Percentiles rank a stretch among this genome's conserved stretches.
Evolutionary conservation across 75 land plant species (phyloP).

Genomic region (Gnetum montanum): DNA sequence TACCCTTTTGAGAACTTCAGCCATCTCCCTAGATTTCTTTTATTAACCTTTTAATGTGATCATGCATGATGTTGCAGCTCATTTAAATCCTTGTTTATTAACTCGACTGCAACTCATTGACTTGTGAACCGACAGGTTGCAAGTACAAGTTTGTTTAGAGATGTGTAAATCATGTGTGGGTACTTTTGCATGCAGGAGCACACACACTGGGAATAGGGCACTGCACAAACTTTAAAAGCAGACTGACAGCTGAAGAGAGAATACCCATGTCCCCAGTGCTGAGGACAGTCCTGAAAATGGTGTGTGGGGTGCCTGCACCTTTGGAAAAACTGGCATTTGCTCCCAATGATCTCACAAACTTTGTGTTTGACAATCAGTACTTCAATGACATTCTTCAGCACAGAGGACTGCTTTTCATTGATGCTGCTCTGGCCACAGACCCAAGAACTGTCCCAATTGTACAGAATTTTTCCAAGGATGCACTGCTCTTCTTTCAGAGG

Average conservation of each 20-base stretch:
- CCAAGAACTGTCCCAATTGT: conserved; percentile 21
- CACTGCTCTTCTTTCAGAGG: conserved; percentile 21
- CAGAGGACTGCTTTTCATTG: conserved; percentile 28
- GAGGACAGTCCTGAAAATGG: background rate
- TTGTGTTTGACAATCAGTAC: conserved; percentile 36
- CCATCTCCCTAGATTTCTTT: too few relatives aligned
- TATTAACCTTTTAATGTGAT: too few relatives aligned
- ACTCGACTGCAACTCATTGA: too few relatives aligned
- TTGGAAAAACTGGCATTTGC: conserved; percentile 1
- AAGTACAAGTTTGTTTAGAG: too few relatives aligned
- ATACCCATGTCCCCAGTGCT: conserved; percentile 13
- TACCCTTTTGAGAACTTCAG: too few relatives aligned
- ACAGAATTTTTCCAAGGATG: conserved; percentile 6
- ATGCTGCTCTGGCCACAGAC: conserved; percentile 15
- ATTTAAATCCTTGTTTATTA: too few relatives aligned
- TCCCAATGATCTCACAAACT: conserved; percentile 26
- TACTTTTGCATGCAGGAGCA: conserved; percentile 25
- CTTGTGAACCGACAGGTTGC: too few relatives aligned
- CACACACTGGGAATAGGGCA: conserved; percentile 36
- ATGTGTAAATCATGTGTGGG: too few relatives aligned
- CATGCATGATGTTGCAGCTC: too few relatives aligned
- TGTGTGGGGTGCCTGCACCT: conserved; percentile 1
- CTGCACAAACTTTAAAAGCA: conserved; percentile 17
- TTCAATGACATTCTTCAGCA: conserved; percentile 14
- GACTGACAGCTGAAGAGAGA: conserved; percentile 13